A percentile compares a stretch with the other conserved stretches of the same genome.
Evolutionary conservation across 1,139 yeast species (phyloP).

Genomic region (Blastobotrys apis): DNA sequence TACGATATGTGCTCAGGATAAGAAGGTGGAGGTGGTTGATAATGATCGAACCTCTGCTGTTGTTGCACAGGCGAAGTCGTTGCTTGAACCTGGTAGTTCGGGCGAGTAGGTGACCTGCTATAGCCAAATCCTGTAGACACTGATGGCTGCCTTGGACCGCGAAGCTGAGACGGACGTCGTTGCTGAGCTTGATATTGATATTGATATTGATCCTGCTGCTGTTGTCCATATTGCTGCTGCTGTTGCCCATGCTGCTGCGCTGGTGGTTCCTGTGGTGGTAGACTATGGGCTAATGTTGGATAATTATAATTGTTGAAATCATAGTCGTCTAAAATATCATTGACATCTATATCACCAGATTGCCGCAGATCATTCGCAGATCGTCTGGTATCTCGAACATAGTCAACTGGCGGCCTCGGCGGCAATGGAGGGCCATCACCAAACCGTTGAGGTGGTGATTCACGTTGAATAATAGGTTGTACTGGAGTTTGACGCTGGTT

Average conservation of each 20-base stretch:
- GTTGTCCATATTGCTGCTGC: too few species aligned
- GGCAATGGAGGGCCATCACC: constrained; percentile 12
- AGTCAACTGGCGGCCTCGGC: constrained; percentile 11
- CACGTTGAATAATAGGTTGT: too few species aligned
- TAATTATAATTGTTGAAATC: neutral
- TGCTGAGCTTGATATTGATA: too few species aligned
- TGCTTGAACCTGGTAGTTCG: neutral
- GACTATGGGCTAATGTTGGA: constrained; percentile 1
- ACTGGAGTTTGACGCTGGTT: neutral
- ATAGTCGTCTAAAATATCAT: constrained; percentile 3
- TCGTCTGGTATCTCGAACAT: neutral
- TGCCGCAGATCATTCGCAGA: neutral
- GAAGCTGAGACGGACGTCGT: constrained; percentile 8
- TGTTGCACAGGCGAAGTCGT: too few species aligned
- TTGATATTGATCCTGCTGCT: too few species aligned
- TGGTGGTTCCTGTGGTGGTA: constrained; percentile 1
- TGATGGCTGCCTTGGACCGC: constrained; percentile 12
- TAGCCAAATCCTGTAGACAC: constrained; percentile 2
- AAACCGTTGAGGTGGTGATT: too few species aligned
- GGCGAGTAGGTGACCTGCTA: neutral
- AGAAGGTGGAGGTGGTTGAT: neutral
- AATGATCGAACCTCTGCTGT: neutral
- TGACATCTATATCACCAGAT: neutral
- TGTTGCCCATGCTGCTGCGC: neutral
- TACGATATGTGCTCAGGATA: neutral